phyloP scores from a whole-genome alignment of 2,329 filamentous ascomycete genomes.

The Chaetothyriales sp. region DNA sequence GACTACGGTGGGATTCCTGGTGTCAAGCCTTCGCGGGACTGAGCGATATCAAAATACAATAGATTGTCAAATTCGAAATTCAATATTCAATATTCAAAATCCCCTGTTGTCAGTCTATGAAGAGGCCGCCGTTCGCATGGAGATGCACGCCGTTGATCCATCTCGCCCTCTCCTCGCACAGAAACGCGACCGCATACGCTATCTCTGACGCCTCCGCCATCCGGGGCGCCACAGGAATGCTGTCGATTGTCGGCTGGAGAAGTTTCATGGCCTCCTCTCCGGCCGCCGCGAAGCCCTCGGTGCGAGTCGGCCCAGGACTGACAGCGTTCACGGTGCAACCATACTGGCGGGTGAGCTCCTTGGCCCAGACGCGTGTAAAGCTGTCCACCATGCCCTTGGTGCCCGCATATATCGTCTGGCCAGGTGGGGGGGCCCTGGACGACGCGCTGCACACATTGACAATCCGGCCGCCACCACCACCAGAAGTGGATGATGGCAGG shows the following conservation, averaged over 20 bases:
- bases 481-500: constrained; percentile 22
- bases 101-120: constrained; percentile 14
- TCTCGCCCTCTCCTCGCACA: constrained; percentile 30
- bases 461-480: constrained; percentile 24
- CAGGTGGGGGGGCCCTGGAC: constrained; percentile 24
- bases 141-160: constrained; percentile 35
- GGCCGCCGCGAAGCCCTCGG: constrained; percentile 21
- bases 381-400: constrained; percentile 28
- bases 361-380: constrained; percentile 23
- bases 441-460: constrained; percentile 29
- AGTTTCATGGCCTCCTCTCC: constrained; percentile 29
- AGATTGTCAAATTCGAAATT: neutral
- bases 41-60: neutral
- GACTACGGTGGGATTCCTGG: constrained; percentile 10
- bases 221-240: constrained; percentile 29
- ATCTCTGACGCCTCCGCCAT: constrained; percentile 33
- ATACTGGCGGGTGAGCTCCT: constrained; percentile 19
- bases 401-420: constrained; percentile 24
- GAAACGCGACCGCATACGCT: constrained; percentile 32
- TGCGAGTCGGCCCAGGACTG: constrained; percentile 17
- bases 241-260: constrained; percentile 29
- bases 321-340: constrained; percentile 21
- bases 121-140: constrained; percentile 23
- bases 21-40: neutral
- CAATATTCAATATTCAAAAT: constrained; percentile 1